Evolutionary conservation across 2,329 filamentous ascomycete species (phyloP), one percentile per base, ranked within the genome.

Genomic region (Cordyceps fumosorosea): DNA sequence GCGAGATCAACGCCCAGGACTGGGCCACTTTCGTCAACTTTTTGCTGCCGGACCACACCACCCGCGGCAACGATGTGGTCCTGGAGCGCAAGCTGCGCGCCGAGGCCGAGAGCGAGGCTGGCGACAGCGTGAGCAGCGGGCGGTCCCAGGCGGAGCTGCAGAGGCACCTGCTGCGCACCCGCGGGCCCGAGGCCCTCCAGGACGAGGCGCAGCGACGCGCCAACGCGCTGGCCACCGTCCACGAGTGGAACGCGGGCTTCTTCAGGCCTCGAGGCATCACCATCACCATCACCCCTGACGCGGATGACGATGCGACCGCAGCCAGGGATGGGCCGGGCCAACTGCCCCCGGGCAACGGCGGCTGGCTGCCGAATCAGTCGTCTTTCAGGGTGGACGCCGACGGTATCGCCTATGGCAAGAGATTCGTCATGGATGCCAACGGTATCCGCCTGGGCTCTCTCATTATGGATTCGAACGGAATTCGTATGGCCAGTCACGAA

Each of bases 21-120:
- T 87, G 84, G 84, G 76, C 78, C 42, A 85, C 83, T 0, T 86
- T 87, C 69, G 66, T 83, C 52, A 85, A 85, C 66, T 81, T 80
- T 64, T 70, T 86, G 18, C 69, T 86, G 24, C 83, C 84, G 0
- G 72, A 80, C 59, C 77, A 82, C 67, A 72, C 74, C 5, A 70
- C 73, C 1, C 68, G 70, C 18, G 70, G 72, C 20, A 85, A 83
- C 66, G 77, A 79, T 24, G 74, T 75, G 54, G 67, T 84, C 20
- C 70, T 80, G 18, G 78, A 82, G 64, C 76, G 80, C 60, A 84
- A 85, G 67, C 65, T 80, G 32, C 73, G 75, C 32, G 75, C 74
- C 0, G 79, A 83, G 62, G 50, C 70, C 5, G 62, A 65, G 10
- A 68, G 64, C 16, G 69, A 75, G 10, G 67, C 70, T 10, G 65